Base-by-base conservation (phyloP, 495 filamentous ascomycete species). In the Hyaloscypha bicolor region DNA sequence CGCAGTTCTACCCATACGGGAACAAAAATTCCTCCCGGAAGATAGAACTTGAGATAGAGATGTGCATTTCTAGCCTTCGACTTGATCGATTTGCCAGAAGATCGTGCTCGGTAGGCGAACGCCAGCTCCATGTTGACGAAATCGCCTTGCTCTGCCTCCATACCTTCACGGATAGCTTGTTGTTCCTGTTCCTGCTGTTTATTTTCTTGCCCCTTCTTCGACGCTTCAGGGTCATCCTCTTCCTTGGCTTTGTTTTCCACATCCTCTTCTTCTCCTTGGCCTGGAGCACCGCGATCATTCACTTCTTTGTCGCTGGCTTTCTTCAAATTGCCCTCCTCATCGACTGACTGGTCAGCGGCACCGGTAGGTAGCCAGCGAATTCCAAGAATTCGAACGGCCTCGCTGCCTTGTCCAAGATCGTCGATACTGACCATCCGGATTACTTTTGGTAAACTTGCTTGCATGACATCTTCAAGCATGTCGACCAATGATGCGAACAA, bases 1-100 rank as follows among this genome's bases (percentile, higher is more conserved):
- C 84, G 80, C 5, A 92, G 79, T 70, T 92, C 89, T 55, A 91
- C 90, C 89, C 89, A 92, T 0, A 91, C 88, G 64, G 86, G 88
- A 8, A 91, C 70, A 35, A 83, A 82, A 39, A 90, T 70, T 6
- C 79, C 82, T 4, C 81, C 83, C 9, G 85, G 82, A 32, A 90
- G 82, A 72, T 90, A 92, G 73, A 92, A 91, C 58, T 84, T 85
- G 68, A 91, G 75, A 70, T 86, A 86, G 9, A 92, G 78, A 73
- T 91, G 90, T 5, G 88, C 87, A 73, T 91, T 89, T 67, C 90
- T 89, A 8, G 84, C 79, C 63, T 90, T 87, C 32, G 80, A 78
- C 63, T 82, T 83, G 39, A 90, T 72, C 16, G 80, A 85, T 59
- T 82, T 85, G 37, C 82, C 79, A 29, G 81, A 85, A 5, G 80